Evolutionary conservation across 208 protist genomes (phyloP), one percentile per base, ranked within the genome.

Genomic region (Crithidia bombi): DNA sequence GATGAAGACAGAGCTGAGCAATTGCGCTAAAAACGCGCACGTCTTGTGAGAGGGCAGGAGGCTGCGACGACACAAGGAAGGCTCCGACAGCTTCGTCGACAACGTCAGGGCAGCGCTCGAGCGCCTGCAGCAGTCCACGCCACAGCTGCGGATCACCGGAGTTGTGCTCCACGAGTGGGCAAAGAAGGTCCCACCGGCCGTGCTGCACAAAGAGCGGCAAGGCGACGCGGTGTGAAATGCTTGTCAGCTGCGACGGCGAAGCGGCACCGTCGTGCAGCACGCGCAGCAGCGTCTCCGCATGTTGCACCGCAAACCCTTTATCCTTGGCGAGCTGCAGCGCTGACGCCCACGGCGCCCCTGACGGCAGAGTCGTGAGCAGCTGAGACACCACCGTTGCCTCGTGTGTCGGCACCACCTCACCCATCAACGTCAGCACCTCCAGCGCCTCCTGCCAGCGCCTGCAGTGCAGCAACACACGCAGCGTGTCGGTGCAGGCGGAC

Each of bases 371-470:
- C 26, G 49, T 67, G 36, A 86, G 70, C 63, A 83, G 63, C 73
- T 47, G 87, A 59, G 66, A 81, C 67, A 76, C 77, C 80, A 62
- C 58, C 66, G 57, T 35, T 56, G 61, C 50, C 50, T 78, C 79
- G 1, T 73, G 35, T 15, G 50, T 11, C 30, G 75, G 73, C 73
- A 86, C 65, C 30, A 81, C 75, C 10, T 79, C 61, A 0, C 69
- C 55, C 59, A 93, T 51, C n/a, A 72, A 25, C 25, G 44, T 25
- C 39, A 84, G 82, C 26, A 92, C 65, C 4, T 49, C 33, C 41
- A 92, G 78, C 0, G 87, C 83, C 36, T 90, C 84, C 49, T 86
- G 66, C 87, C 87, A 92, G 32, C 82, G 78, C 21, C 75, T 75
- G 12, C 70, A 69, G 28, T 86, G 71, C 49, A 83, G 72, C 33